phyloP scores from a whole-genome alignment of 176 grass and related monocot genomes.

The Lolium perenne region DNA sequence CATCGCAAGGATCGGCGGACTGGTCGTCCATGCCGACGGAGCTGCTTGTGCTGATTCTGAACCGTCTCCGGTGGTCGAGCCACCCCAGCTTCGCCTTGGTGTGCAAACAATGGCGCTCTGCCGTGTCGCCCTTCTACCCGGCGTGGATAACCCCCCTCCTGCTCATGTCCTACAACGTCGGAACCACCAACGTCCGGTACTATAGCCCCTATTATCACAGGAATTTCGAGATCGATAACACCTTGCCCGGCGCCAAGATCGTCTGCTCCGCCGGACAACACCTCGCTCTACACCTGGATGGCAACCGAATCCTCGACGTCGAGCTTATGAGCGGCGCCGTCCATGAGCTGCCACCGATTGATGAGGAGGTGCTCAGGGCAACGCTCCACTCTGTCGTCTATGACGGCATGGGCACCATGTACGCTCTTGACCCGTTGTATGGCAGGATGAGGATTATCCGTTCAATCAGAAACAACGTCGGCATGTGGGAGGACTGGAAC shows the following conservation, averaged over 20 bases:
- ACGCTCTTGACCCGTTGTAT: not conserved
- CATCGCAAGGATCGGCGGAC: not conserved
- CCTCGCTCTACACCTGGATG: not conserved
- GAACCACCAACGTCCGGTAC: conserved; percentile 29
- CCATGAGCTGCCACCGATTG: not conserved
- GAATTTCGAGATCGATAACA: conserved; percentile 26
- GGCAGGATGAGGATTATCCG: not conserved
- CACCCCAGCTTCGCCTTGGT: conserved; percentile 22
- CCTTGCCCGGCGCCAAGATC: conserved; percentile 21
- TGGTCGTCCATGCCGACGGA: conserved; percentile 33
- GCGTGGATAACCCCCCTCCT: conserved; percentile 34
- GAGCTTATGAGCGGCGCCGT: conserved; percentile 4
- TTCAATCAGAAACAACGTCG: not conserved
- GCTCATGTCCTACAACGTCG: conserved; percentile 9
- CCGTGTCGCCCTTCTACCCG: conserved; percentile 32
- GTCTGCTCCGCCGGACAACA: conserved; percentile 28
- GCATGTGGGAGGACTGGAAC: not conserved
- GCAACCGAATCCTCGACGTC: not conserved
- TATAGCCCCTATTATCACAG: conserved; percentile 43
- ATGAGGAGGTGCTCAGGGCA: not conserved
- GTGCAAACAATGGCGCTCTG: conserved; percentile 33
- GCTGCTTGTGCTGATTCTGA: conserved; percentile 10
- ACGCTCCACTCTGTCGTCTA: not conserved
- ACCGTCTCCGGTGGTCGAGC: conserved; percentile 27
- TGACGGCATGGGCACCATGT: not conserved